phyloP scores from a whole-genome alignment of 495 filamentous ascomycete genomes.

The Schizothecium vesticola region DNA sequence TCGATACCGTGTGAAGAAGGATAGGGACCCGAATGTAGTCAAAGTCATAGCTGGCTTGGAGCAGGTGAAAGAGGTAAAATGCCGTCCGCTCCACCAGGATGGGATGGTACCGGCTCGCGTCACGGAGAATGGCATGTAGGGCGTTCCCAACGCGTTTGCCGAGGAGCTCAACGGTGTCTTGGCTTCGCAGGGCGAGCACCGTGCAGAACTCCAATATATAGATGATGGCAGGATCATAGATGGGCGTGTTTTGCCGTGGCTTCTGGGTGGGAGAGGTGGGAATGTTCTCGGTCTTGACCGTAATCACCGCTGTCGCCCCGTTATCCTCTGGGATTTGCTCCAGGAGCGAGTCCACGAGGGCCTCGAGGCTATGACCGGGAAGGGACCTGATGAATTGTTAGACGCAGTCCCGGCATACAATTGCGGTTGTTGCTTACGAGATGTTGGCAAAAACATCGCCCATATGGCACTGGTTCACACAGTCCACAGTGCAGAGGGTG shows the following conservation, averaged over 20 bases:
- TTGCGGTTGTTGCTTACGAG: conserved; percentile 49
- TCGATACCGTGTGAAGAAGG: conserved; percentile 83
- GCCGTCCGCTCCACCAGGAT: conserved; percentile 75
- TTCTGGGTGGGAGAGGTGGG: conserved; percentile 49
- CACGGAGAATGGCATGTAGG: conserved; percentile 73
- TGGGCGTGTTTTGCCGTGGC: conserved; percentile 43
- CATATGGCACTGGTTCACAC: conserved; percentile 82
- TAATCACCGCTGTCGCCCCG: conserved; percentile 67
- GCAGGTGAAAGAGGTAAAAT: conserved; percentile 77
- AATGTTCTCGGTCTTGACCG: conserved; percentile 76
- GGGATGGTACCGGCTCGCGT: conserved; percentile 70
- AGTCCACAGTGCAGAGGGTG: conserved; percentile 89
- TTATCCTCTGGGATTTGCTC: conserved; percentile 82
- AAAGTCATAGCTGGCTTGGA: conserved; percentile 85
- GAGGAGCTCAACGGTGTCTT: conserved; percentile 60
- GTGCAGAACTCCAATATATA: conserved; percentile 89
- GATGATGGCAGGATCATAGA: conserved; percentile 83
- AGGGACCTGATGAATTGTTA: conserved; percentile 51
- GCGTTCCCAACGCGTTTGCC: conserved; percentile 75
- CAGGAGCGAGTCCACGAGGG: conserved; percentile 67
- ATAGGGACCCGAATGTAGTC: conserved; percentile 90
- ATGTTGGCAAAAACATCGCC: conserved; percentile 79
- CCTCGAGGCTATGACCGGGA: conserved; percentile 57
- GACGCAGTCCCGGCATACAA: neutral
- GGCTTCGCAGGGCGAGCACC: conserved; percentile 71